phyloP scores from a whole-genome alignment of 495 filamentous ascomycete species.

The Xylaria acuta region DNA sequence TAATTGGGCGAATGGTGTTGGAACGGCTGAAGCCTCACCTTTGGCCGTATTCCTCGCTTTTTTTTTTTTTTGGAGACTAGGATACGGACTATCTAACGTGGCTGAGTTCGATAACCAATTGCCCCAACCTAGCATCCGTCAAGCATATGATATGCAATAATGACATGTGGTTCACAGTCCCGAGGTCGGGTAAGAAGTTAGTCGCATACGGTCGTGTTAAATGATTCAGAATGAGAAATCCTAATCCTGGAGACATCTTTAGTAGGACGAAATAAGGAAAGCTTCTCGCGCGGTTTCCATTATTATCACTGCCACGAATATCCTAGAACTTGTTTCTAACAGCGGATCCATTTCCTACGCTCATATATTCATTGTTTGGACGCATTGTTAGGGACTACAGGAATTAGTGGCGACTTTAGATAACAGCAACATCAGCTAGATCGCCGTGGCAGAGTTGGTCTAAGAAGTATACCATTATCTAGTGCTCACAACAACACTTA shows the following conservation, averaged over 20 bases:
- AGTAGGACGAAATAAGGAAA: background rate
- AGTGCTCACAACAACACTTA: background rate
- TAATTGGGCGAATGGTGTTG: slow-evolving; percentile 9
- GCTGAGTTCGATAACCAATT: background rate
- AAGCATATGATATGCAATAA: background rate
- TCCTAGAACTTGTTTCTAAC: background rate
- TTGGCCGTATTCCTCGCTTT: slow-evolving; percentile 22
- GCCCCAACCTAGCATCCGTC: background rate
- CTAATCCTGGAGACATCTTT: background rate
- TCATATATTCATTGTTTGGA: background rate
- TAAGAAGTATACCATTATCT: background rate
- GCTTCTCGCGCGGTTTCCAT: background rate
- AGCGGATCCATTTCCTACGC: background rate
- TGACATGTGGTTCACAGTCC: background rate
- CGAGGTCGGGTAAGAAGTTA: background rate
- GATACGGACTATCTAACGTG: background rate
- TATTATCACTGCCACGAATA: background rate
- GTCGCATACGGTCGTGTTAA: background rate
- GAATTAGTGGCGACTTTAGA: background rate
- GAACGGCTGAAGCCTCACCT: background rate
- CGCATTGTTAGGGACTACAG: background rate
- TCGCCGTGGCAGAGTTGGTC: background rate
- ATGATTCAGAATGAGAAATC: background rate
- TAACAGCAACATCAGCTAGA: background rate
- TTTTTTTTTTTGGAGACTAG: slow-evolving; percentile 2